Evolutionary conservation across 768 basidiomycete species (phyloP).

Genomic region (Suillus luteus): DNA sequence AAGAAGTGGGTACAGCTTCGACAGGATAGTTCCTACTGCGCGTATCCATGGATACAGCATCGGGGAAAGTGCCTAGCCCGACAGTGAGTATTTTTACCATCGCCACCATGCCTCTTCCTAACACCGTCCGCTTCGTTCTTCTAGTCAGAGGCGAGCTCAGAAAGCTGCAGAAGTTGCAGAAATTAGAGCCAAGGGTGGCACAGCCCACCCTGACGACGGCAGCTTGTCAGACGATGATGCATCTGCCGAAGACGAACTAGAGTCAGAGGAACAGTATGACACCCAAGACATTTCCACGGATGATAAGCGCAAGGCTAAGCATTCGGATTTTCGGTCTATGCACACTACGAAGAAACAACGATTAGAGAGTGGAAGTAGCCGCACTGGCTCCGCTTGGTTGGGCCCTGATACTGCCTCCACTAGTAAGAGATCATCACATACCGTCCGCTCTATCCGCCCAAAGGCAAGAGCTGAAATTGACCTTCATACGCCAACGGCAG

Average conservation of each 20-base stretch:
- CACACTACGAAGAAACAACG: slow-evolving; percentile 29
- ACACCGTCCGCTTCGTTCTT: slow-evolving; percentile 9
- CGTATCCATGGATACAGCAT: slow-evolving; percentile 83
- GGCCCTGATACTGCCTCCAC: slow-evolving; percentile 11
- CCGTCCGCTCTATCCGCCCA: slow-evolving; percentile 29
- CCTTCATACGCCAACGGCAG: slow-evolving; percentile 18
- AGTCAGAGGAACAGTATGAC: slow-evolving; percentile 38
- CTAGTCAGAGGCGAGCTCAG: slow-evolving; percentile 58
- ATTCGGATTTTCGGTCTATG: slow-evolving; percentile 22
- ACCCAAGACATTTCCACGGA: slow-evolving; percentile 24
- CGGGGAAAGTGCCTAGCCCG: slow-evolving; percentile 73
- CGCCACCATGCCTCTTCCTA: no score
- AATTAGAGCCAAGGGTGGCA: slow-evolving; percentile 40
- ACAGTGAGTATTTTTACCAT: slow-evolving; percentile 48
- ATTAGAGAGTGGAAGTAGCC: slow-evolving; percentile 13
- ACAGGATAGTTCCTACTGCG: slow-evolving; percentile 77
- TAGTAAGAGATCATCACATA: slow-evolving; percentile 28
- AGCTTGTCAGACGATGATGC: slow-evolving; percentile 32
- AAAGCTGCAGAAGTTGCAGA: slow-evolving; percentile 56
- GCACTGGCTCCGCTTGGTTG: slow-evolving; percentile 20
- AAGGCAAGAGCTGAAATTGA: slow-evolving; percentile 30
- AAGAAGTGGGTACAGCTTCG: slow-evolving; percentile 83
- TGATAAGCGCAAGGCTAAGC: slow-evolving; percentile 30
- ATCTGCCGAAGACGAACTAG: slow-evolving; percentile 37
- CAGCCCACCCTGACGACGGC: slow-evolving; percentile 29